Conservation (phyloP, 2,329 filamentous ascomycete genomes). For the Colletotrichum paranaense region DNA sequence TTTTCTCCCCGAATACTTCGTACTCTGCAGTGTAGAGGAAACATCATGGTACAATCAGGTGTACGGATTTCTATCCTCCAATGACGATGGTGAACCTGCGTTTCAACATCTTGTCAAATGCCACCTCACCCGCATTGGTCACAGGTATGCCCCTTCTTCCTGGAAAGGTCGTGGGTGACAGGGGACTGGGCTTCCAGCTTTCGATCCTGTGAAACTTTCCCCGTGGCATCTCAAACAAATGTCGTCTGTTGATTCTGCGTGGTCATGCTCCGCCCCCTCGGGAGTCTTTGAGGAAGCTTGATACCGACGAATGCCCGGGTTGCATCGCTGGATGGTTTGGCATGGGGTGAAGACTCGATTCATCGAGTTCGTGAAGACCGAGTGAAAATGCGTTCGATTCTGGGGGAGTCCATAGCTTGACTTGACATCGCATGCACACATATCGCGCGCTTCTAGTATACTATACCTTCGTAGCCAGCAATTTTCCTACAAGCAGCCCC, state of each 20-base stretch:
- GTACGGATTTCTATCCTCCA: background rate
- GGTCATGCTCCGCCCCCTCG: background rate
- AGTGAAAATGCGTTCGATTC: too few relatives aligned
- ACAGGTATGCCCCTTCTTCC: background rate
- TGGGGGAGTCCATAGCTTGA: too few relatives aligned
- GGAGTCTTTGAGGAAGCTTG: background rate
- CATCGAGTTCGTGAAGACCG: background rate
- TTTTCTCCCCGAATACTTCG: too few relatives aligned
- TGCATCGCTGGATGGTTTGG: background rate
- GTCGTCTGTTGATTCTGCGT: background rate
- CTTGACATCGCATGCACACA: too few relatives aligned
- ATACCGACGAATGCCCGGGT: too few relatives aligned
- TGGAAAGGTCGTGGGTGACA: background rate
- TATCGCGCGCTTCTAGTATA: too few relatives aligned
- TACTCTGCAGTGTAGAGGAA: too few relatives aligned
- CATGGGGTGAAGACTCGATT: background rate
- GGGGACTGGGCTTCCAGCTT: background rate
- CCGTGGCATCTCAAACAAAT: constrained; percentile 10
- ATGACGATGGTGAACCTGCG: constrained; percentile 2
- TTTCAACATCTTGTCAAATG: constrained; percentile 26
- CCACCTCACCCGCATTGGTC: constrained; percentile 11
- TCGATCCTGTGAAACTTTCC: constrained; percentile 16
- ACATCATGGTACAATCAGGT: background rate
- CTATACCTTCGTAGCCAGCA: too few relatives aligned
- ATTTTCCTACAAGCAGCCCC: too few relatives aligned